Conservation (phyloP, 768 basidiomycete species). For the Royoungia palumana region DNA sequence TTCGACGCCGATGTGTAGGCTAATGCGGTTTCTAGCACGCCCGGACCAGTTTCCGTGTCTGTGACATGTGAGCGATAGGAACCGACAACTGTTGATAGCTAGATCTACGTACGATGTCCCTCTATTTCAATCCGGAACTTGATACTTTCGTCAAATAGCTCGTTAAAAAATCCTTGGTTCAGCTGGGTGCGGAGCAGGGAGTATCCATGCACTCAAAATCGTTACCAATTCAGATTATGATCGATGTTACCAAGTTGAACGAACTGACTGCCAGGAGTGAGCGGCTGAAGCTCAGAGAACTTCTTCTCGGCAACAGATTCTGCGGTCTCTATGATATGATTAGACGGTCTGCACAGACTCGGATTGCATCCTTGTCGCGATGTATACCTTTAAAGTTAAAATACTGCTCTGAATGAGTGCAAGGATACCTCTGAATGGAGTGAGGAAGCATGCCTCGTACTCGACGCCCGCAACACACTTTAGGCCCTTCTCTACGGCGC, state of each 20-base stretch:
- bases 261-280: slow-evolving; percentile 89
- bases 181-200: slow-evolving; percentile 88
- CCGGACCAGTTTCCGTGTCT: slow-evolving; percentile 94
- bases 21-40: slow-evolving; percentile 83
- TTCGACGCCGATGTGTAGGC: slow-evolving; percentile 75
- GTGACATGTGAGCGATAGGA: not conserved
- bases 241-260: not conserved
- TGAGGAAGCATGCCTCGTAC: slow-evolving; percentile 65
- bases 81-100: not conserved
- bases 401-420: slow-evolving; percentile 46
- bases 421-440: not conserved
- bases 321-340: slow-evolving; percentile 65
- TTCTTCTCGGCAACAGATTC: slow-evolving; percentile 71
- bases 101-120: slow-evolving; percentile 63
- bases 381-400: slow-evolving; percentile 85
- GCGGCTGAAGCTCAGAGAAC: slow-evolving; percentile 66
- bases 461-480: slow-evolving; percentile 85
- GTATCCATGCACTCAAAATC: slow-evolving; percentile 86
- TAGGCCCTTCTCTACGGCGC: slow-evolving; percentile 46
- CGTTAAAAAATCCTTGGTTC: slow-evolving; percentile 86
- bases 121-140: slow-evolving; percentile 81
- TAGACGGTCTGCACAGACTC: not conserved
- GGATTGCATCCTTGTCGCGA: not conserved
- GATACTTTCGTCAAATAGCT: slow-evolving; percentile 72
- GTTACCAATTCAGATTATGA: slow-evolving; percentile 3